Percentiles rank a stretch among this genome's conserved stretches.
Evolutionary conservation across 768 basidiomycete genomes (phyloP).

Genomic region (Mycena capillaripes): DNA sequence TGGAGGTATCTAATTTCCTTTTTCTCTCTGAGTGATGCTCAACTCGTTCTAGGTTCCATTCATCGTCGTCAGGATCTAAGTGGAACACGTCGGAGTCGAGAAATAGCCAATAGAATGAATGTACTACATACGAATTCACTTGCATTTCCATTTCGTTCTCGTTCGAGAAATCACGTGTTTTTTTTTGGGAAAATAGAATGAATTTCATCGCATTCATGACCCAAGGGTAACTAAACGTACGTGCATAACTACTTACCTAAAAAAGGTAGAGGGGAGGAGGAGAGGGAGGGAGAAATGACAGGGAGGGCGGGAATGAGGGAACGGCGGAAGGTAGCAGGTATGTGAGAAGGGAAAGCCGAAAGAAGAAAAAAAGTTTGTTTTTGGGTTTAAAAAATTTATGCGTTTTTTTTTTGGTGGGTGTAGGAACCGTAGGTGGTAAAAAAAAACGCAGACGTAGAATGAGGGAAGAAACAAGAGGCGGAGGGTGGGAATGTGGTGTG

Average conservation of each 20-base stretch:
- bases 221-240: conserved; percentile 30
- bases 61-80: conserved; percentile 78
- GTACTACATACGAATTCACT: conserved; percentile 21
- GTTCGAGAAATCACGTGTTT: neutral
- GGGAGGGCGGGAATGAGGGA: conserved; percentile 38
- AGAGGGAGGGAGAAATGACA: conserved; percentile 37
- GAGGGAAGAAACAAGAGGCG: conserved; percentile 48
- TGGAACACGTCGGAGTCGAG: too few relatives aligned
- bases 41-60: conserved; percentile 76
- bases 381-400: conserved; percentile 52
- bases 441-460: conserved; percentile 54
- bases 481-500: conserved; percentile 45
- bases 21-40: neutral
- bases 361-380: conserved; percentile 53
- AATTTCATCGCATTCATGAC: conserved; percentile 35
- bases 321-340: conserved; percentile 43
- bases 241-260: conserved; percentile 65
- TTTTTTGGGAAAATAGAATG: conserved; percentile 30
- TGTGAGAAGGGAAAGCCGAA: conserved; percentile 37
- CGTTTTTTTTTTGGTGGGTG: conserved; percentile 54
- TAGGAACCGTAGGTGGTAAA: conserved; percentile 30
- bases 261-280: conserved; percentile 26
- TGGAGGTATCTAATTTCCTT: conserved; percentile 72
- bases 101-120: conserved; percentile 20
- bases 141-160: neutral